A percentile compares a stretch with the other conserved stretches of the same genome.
These are phyloP conservation scores for Aspergillus sp. DNA, from an alignment of 2,329 filamentous ascomycete species.

Conservation along the genomic window DNA sequence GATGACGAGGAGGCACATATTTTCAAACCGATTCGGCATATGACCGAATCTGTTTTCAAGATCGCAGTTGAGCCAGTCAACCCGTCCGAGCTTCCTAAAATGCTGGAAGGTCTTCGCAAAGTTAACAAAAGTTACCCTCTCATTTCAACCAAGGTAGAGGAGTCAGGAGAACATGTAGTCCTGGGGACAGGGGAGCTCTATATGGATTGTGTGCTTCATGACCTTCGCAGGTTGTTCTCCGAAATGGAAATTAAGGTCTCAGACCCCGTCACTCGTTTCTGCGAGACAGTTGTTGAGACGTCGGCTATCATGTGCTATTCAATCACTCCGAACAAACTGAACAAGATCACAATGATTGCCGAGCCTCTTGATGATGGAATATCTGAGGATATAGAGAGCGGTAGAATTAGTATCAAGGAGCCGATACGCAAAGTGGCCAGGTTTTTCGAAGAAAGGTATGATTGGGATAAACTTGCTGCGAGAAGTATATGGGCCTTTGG, in stretches of 20 bases:
- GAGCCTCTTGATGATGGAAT: conserved; percentile 95
- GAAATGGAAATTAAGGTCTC: conserved; percentile 99
- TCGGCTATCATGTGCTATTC: conserved; percentile 98
- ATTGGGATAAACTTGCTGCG: conserved; percentile 91
- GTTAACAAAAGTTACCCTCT: conserved; percentile 98
- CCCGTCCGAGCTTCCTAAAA: conserved; percentile 95
- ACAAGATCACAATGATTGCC: conserved; percentile 97
- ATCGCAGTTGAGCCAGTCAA: conserved; percentile 98
- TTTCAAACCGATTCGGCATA: conserved; percentile 88
- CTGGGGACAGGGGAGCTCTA: conserved; percentile 97
- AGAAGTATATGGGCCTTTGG: conserved; percentile 99
- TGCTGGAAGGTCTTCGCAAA: conserved; percentile 94
- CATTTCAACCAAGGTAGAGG: conserved; percentile 94
- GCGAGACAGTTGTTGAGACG: conserved; percentile 95
- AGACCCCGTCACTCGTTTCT: conserved; percentile 95
- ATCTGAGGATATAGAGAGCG: conserved; percentile 88
- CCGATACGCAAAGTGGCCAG: conserved; percentile 90
- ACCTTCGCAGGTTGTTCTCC: conserved; percentile 87
- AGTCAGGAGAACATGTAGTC: conserved; percentile 93
- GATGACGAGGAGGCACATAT: conserved; percentile 93
- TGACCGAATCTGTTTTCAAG: conserved; percentile 97
- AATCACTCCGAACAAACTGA: conserved; percentile 98
- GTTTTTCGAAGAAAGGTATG: conserved; percentile 96
- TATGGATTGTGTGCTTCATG: conserved; percentile 98
- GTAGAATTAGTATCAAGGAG: conserved; percentile 86